Evolutionary conservation across 2,329 filamentous ascomycete genomes (phyloP), one percentile per base, ranked within the genome.

Genomic region (Knufia fluminis): DNA sequence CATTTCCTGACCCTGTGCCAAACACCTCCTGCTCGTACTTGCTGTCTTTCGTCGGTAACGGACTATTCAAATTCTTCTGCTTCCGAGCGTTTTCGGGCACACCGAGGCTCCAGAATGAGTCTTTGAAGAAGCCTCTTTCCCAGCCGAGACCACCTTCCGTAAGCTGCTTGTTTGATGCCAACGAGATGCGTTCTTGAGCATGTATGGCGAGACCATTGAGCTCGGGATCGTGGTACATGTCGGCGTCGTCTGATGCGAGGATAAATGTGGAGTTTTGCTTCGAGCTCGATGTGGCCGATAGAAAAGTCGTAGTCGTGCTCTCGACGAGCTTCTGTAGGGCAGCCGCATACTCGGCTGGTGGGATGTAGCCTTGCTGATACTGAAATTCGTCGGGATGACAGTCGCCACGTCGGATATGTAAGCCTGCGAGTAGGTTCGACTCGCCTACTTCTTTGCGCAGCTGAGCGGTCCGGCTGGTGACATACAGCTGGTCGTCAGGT

Each of bases 41-140:
- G 22, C 24, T 26, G 40, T 47, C 50, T 38, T 50, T 58, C 16
- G 51, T 52, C 17, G 52, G 57, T 24, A 46, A 40, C 12, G 50
- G 56, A n/a, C 43, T 48, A 40, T 51, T 51, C n/a, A 40, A 14
- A 2, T 35, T 36, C 42, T 49, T 55, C 44, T 50, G 50, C 8
- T 48, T 46, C 31, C 51, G 38, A 12, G 66, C 70, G 60, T 65
- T 72, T 50, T 66, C 66, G 40, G 67, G 62, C n/a, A 68, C 63
- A 3, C 85, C 88, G 1, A 94, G 71, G 45, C 81, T 83, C 79
- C 85, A 90, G 66, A 94, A 94, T 67, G 92, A 82, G 59, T 80
- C 77, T 12, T 78, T 76, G 66, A 85, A 94, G 71, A 94, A 94
- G 1, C 88, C 88, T 16, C 88, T 87, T 64, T 94, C 87, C 87